Base-by-base conservation (phyloP, 257 asterid genomes). In the Agastache rugosa region DNA sequence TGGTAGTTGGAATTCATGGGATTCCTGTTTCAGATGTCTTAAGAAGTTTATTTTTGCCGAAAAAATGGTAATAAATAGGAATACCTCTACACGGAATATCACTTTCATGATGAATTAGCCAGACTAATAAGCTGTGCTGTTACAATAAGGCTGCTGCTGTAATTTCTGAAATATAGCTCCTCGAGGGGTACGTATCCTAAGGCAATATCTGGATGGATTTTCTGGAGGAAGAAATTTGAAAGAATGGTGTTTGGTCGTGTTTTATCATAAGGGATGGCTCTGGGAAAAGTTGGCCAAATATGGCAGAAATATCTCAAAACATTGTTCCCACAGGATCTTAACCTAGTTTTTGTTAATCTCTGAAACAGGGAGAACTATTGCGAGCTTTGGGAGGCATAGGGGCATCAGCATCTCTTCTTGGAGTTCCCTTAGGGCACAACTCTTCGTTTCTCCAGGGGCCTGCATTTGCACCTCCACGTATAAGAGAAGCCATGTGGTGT, bases 361-460 rank as follows among this genome's bases (percentile, higher is more conserved):
- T 77, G 9, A 62, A 69, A 64, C 76, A 95, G 98, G 99, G 99
- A 53, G 97, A 92, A 73, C 91, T 95, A 9, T 79, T 95, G 56
- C 88, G 97, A 73, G 99, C 99, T 79, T 78, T 92, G 45, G 99
- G 99, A 77, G 94, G 96, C 29, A 92, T 83, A 39, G 82, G 60
- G 63, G 97, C 97, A 20, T 85, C 98, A 19, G 12, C 98, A 41
- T 89, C 96, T 79, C 97, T 95, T 73, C 89, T 95, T 81, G 99
- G 99, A 79, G 98, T 95, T 78, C 99, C 99, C 63, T 67, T 95
- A 59, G 99, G 99, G 51, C 99, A 95, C 76, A 95, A 95, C 84
- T 95, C 99, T 44, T 95, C 99, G 23, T 95, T 92, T 79, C 99
- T 95, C 63, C 99, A 95, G 74, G 99, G 99, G 54, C 99, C 99